phyloP scores from a whole-genome alignment of 148 eudicot species.

The Dianthus caryophyllus region DNA sequence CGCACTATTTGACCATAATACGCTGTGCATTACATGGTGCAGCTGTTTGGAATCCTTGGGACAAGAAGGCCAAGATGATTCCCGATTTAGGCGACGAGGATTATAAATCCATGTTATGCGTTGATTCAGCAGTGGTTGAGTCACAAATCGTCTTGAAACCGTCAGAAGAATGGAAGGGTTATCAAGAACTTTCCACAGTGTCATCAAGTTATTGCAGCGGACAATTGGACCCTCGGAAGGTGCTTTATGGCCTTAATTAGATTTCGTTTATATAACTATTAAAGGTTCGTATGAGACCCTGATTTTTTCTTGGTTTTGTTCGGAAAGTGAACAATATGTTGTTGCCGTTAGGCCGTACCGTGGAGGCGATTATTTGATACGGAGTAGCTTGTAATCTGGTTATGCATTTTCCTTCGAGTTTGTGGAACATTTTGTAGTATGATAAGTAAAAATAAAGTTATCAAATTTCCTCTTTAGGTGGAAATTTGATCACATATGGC shows the following conservation, averaged over 20 bases:
- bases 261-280: conserved; percentile 1
- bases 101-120: conserved; percentile 70
- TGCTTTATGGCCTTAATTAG: conserved; percentile 43
- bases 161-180: conserved; percentile 74
- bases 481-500: too few species aligned
- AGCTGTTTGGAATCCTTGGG: conserved; percentile 96
- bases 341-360: too few species aligned
- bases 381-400: too few species aligned
- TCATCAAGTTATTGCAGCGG: conserved; percentile 92
- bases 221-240: conserved; percentile 70
- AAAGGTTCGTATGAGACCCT: not conserved
- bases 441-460: too few species aligned
- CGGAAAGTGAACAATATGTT: too few species aligned
- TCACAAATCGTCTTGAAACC: conserved; percentile 61
- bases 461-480: too few species aligned
- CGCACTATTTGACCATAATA: not conserved
- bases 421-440: too few species aligned
- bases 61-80: conserved; percentile 68
- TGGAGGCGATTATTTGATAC: too few species aligned
- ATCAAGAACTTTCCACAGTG: conserved; percentile 68
- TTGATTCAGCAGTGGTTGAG: conserved; percentile 72
- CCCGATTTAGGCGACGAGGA: conserved; percentile 75
- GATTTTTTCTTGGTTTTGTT: too few species aligned
- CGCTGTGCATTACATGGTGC: conserved; percentile 1
- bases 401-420: too few species aligned